Percentiles rank a stretch among this genome's conserved stretches.
phyloP scores from a whole-genome alignment of 176 grass and related monocot species.

The bread wheat (Triticum aestivum) region IWGSC_CS_RefSeq_v2.1 NC_057813.1:735536673-735537172 shows the following conservation, averaged over 20 bases:
- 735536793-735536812: no score
- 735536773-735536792: no score
- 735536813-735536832: no score
- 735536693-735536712: no score
- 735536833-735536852: no score
- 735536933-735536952: background rate
- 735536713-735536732: no score
- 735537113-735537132: background rate
- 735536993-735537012: background rate
- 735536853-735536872: slow-evolving; percentile 83
- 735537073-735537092: slow-evolving; percentile 17
- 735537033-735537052: background rate
- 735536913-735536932: slow-evolving; percentile 63
- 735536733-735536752: no score
- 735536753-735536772: no score
- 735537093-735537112: background rate
- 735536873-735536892: slow-evolving; percentile 71
- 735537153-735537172: background rate
- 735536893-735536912: slow-evolving; percentile 75
- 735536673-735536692: background rate
- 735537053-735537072: no score
- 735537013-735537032: background rate
- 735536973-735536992: slow-evolving; percentile 4
- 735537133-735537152: background rate
- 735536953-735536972: background rate